Evolutionary conservation across 2,329 filamentous ascomycete genomes (phyloP).

Genomic region (Exophiala viscosa): DNA sequence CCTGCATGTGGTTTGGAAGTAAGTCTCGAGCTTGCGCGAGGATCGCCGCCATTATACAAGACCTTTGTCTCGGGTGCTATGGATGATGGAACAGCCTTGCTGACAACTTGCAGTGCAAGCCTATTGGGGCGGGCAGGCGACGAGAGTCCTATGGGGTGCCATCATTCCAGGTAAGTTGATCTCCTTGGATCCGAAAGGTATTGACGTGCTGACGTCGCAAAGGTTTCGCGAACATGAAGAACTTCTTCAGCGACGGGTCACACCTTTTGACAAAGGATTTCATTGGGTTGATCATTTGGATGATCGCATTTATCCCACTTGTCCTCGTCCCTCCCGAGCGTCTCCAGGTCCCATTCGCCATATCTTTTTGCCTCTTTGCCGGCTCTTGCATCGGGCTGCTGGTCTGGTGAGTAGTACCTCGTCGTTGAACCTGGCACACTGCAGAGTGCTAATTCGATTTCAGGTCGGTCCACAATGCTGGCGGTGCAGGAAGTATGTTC

Average conservation of each 20-base stretch:
- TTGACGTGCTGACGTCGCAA: background rate
- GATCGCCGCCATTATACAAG: too few relatives aligned
- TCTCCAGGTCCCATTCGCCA: slow-evolving; percentile 28
- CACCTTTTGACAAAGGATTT: slow-evolving; percentile 30
- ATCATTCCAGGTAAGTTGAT: slow-evolving; percentile 19
- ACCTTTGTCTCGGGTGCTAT: too few relatives aligned
- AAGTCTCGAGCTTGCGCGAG: too few relatives aligned
- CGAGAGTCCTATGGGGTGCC: slow-evolving; percentile 23
- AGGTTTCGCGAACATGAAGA: slow-evolving; percentile 28
- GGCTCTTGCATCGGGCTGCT: slow-evolving; percentile 25
- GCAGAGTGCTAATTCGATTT: background rate
- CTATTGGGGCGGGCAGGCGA: slow-evolving; percentile 29
- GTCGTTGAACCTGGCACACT: background rate
- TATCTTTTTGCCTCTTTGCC: slow-evolving; percentile 27
- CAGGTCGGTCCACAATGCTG: slow-evolving; percentile 24
- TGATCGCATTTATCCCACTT: slow-evolving; percentile 26
- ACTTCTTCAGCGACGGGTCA: slow-evolving; percentile 27
- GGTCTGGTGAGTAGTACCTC: slow-evolving; percentile 16
- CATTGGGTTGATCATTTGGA: slow-evolving; percentile 30
- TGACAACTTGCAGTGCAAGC: slow-evolving; percentile 12
- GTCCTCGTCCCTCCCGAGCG: slow-evolving; percentile 26
- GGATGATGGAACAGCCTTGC: background rate
- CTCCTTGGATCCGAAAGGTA: background rate
- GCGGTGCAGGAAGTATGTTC: slow-evolving; percentile 27
- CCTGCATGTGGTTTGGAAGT: slow-evolving; percentile 26